Evolutionary conservation across 1,139 yeast species (phyloP).

Genomic region (Saccharomycopsis hybrid): DNA sequence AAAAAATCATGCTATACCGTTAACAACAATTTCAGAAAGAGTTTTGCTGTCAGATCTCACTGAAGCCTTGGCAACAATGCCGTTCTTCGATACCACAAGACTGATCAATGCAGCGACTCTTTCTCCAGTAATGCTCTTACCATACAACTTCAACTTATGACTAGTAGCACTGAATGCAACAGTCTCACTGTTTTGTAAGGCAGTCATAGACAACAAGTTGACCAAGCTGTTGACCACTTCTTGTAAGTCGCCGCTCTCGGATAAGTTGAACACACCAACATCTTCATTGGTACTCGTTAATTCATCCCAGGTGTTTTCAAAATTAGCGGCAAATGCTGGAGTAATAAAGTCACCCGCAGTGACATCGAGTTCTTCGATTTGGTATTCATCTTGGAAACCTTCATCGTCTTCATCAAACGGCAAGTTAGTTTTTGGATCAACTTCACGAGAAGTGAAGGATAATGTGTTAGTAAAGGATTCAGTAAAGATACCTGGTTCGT

Average conservation of each 20-base stretch:
- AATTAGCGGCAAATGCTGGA: conserved; percentile 76
- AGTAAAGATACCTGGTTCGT: conserved; percentile 29
- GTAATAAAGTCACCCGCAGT: conserved; percentile 76
- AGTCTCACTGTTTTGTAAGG: conserved; percentile 72
- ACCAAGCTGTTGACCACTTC: conserved; percentile 45
- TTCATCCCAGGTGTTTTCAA: conserved; percentile 69
- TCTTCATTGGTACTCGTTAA: conserved; percentile 48
- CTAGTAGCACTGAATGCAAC: conserved; percentile 53
- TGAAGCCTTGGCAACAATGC: conserved; percentile 72
- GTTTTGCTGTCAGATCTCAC: conserved; percentile 49
- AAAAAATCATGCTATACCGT: conserved; percentile 12
- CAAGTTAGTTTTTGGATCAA: conserved; percentile 66
- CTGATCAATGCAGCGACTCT: conserved; percentile 66
- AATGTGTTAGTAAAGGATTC: conserved; percentile 64
- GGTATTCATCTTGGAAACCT: conserved; percentile 92
- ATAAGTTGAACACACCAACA: conserved; percentile 52
- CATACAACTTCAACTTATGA: conserved; percentile 76
- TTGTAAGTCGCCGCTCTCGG: conserved; percentile 32
- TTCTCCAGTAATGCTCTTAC: conserved; percentile 68
- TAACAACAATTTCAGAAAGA: conserved; percentile 14
- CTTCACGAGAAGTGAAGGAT: conserved; percentile 72
- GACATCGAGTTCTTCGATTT: conserved; percentile 72
- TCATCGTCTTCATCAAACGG: conserved; percentile 65
- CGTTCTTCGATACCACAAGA: conserved; percentile 66
- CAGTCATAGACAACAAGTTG: conserved; percentile 48